These are phyloP conservation scores for Ceratonia siliqua DNA, from an alignment of 306 rosid genomes.

Conservation along the genomic window DNA sequence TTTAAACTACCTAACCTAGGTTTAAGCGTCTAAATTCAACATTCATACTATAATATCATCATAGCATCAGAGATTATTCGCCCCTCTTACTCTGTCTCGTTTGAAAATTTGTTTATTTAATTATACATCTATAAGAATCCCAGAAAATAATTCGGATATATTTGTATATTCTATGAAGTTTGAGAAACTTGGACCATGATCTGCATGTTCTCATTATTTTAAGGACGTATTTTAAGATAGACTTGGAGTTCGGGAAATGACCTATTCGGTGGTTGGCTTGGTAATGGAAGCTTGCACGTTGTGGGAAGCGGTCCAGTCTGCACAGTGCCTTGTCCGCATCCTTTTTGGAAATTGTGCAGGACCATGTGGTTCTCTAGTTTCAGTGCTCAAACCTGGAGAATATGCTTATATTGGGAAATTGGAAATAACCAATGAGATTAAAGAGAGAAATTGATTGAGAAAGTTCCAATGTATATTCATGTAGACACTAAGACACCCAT, in stretches of 20 bases:
- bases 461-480: neutral
- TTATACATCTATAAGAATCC: conserved; percentile 36
- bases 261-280: conserved; percentile 26
- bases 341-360: conserved; percentile 51
- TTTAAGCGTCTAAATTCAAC: conserved; percentile 36
- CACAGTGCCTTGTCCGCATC: conserved; percentile 49
- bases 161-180: conserved; percentile 38
- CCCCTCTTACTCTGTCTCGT: conserved; percentile 6
- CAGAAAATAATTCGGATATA: conserved; percentile 31
- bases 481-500: neutral
- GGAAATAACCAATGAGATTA: conserved; percentile 24
- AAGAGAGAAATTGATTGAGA: neutral
- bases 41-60: conserved; percentile 30
- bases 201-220: conserved; percentile 7
- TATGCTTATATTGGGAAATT: conserved; percentile 32
- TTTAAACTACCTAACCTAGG: conserved; percentile 31
- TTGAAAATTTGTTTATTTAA: conserved; percentile 22
- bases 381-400: conserved; percentile 32
- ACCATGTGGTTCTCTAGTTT: conserved; percentile 44
- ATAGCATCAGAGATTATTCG: conserved; percentile 32
- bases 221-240: neutral
- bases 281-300: conserved; percentile 46
- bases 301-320: conserved; percentile 41
- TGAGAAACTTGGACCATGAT: conserved; percentile 35
- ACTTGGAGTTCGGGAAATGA: conserved; percentile 14